Evolutionary conservation across 805 yeast species (phyloP).

Genomic region (Zygoascus flipseniorum): DNA sequence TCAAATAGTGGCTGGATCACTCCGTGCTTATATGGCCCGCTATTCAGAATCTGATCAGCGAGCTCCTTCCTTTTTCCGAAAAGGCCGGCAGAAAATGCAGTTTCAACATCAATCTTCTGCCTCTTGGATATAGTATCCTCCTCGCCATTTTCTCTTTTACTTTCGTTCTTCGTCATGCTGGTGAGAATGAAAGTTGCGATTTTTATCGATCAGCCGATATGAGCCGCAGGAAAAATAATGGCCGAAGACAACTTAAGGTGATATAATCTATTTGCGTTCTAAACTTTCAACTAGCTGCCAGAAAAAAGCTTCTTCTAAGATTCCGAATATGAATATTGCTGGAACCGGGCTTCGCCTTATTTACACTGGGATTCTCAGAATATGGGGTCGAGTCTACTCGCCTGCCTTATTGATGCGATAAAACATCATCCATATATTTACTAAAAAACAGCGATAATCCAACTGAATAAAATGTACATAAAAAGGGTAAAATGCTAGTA

Average conservation of each 20-base stretch:
- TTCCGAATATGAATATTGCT: no score
- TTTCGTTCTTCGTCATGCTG: neutral
- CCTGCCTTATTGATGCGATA: no score
- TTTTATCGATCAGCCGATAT: neutral
- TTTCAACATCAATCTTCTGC: slow-evolving; percentile 1
- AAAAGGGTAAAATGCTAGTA: neutral
- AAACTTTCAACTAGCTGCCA: no score
- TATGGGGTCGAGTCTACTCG: no score
- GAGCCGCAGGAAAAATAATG: neutral
- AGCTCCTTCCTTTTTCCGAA: slow-evolving; percentile 11
- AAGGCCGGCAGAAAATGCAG: slow-evolving; percentile 10
- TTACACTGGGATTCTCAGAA: no score
- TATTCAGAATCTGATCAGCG: slow-evolving; percentile 33
- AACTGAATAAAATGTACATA: no score
- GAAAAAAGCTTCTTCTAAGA: no score
- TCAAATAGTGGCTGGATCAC: slow-evolving; percentile 64
- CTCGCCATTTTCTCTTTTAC: neutral
- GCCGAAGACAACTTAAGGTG: no score
- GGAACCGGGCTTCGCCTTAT: no score
- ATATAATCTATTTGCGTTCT: no score
- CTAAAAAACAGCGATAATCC: no score
- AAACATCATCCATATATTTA: no score
- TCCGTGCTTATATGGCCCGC: slow-evolving; percentile 88
- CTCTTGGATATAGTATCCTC: neutral
- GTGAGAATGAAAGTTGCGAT: neutral